phyloP scores from a whole-genome alignment of 768 basidiomycete species.

The Calocybe cyanea region DNA sequence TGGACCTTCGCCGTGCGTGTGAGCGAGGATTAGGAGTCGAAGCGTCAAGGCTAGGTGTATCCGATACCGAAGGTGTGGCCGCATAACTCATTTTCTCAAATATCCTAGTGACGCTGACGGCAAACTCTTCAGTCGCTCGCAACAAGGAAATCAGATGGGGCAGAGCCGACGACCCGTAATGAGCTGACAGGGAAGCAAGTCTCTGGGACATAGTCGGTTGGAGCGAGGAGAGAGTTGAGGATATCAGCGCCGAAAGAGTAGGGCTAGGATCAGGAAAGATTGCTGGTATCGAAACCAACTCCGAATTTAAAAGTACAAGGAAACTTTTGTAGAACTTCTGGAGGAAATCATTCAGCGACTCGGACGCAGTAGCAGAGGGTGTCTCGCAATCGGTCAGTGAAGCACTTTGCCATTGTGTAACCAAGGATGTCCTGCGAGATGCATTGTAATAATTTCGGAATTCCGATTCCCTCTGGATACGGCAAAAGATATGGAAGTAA shows the following conservation, averaged over 20 bases:
- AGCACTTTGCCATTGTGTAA: conserved; percentile 67
- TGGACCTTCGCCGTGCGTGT: conserved; percentile 50
- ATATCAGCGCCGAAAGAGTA: conserved; percentile 79
- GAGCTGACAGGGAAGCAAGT: conserved; percentile 63
- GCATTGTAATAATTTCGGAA: conserved; percentile 95
- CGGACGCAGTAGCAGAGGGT: conserved; percentile 18
- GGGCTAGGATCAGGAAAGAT: conserved; percentile 85
- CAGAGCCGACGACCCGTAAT: conserved; percentile 61
- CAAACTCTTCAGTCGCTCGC: conserved; percentile 81
- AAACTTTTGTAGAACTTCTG: conserved; percentile 73
- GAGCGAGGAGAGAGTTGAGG: conserved; percentile 73
- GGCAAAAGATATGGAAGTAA: conserved; percentile 83
- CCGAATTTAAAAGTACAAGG: conserved; percentile 59
- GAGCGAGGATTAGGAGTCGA: conserved; percentile 11
- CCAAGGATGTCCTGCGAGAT: conserved; percentile 61
- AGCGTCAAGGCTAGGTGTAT: conserved; percentile 18
- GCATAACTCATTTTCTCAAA: conserved; percentile 65
- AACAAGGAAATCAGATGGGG: conserved; percentile 68
- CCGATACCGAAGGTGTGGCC: conserved; percentile 17
- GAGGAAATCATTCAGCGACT: conserved; percentile 64
- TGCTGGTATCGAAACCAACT: conserved; percentile 68
- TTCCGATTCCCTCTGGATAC: conserved; percentile 89
- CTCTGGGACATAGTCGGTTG: conserved; percentile 81
- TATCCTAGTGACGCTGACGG: conserved; percentile 63
- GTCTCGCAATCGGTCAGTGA: conserved; percentile 49